These are phyloP conservation scores for Pythium dissotocum DNA, from an alignment of 352 stramenopile species.

Conservation along the genomic window DNA sequence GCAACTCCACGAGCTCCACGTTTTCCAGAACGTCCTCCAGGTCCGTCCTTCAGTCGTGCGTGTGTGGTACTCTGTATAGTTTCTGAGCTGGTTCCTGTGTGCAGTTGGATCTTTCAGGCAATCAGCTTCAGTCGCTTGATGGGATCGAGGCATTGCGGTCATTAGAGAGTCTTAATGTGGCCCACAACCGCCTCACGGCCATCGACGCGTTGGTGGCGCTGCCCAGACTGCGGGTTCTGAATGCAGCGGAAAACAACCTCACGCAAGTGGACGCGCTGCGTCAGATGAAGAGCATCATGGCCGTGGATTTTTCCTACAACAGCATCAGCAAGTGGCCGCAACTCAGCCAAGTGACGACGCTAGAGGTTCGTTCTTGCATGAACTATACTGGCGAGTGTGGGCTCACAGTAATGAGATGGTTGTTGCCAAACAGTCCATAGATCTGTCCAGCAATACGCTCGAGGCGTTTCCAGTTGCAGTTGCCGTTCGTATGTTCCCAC, in stretches of 20 bases:
- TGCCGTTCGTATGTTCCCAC: slow-evolving; percentile 38
- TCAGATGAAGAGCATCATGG: slow-evolving; percentile 33
- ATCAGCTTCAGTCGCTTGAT: slow-evolving; percentile 51
- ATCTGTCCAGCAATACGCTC: slow-evolving; percentile 65
- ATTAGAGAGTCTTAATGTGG: slow-evolving; percentile 50
- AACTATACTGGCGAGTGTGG: background rate
- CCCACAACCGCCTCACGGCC: slow-evolving; percentile 49
- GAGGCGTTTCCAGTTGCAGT: slow-evolving; percentile 32
- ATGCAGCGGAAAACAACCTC: slow-evolving; percentile 61
- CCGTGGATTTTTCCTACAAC: slow-evolving; percentile 65
- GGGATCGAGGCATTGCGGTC: slow-evolving; percentile 47
- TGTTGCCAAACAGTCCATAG: slow-evolving; percentile 37
- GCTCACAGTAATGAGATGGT: background rate
- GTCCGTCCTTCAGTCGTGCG: slow-evolving; percentile 16
- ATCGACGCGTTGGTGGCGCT: slow-evolving; percentile 47
- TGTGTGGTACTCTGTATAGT: background rate
- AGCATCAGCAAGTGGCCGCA: slow-evolving; percentile 56
- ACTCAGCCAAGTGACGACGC: slow-evolving; percentile 32
- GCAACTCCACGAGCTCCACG: slow-evolving; percentile 38
- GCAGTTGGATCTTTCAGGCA: slow-evolving; percentile 63
- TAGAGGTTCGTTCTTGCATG: slow-evolving; percentile 41
- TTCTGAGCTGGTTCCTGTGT: background rate
- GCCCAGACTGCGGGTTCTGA: slow-evolving; percentile 44
- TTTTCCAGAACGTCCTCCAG: slow-evolving; percentile 52
- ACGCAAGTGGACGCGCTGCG: slow-evolving; percentile 42